Percentiles rank a stretch among this genome's conserved stretches.
Evolutionary conservation across 768 basidiomycete species (phyloP).

Genomic region (Chalciporus piperatus): DNA sequence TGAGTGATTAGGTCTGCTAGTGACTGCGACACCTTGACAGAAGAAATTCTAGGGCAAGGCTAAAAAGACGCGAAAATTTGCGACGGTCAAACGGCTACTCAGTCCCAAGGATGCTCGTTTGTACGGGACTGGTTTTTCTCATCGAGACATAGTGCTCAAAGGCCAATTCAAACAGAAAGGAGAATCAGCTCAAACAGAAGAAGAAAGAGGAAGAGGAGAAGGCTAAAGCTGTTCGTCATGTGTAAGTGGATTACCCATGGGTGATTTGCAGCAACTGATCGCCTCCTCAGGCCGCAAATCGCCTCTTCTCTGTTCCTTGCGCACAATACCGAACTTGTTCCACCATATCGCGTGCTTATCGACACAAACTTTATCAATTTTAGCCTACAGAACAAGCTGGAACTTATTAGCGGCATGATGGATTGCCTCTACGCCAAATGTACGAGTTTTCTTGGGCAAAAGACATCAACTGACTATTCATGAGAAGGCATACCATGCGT

Average conservation of each 20-base stretch:
- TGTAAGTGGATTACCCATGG: constrained; percentile 51
- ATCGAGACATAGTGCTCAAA: neutral
- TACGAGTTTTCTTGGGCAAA: constrained; percentile 33
- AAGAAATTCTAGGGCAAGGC: constrained; percentile 52
- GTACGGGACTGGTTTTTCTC: constrained; percentile 44
- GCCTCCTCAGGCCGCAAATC: constrained; percentile 61
- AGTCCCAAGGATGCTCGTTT: constrained; percentile 92
- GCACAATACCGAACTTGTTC: constrained; percentile 93
- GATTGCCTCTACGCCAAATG: constrained; percentile 98
- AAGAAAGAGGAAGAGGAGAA: constrained; percentile 81
- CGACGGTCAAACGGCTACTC: constrained; percentile 87
- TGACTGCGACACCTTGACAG: neutral
- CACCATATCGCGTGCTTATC: constrained; percentile 94
- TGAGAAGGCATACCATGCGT: constrained; percentile 90
- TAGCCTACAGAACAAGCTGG: constrained; percentile 95
- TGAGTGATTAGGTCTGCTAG: too few species aligned
- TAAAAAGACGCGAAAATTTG: constrained; percentile 94
- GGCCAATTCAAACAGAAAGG: constrained; percentile 59
- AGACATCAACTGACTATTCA: constrained; percentile 4
- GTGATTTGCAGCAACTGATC: neutral
- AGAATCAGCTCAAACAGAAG: constrained; percentile 87
- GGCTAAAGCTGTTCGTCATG: constrained; percentile 69
- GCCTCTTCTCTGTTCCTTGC: constrained; percentile 93
- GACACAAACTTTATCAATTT: constrained; percentile 99
- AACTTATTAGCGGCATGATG: constrained; percentile 98